Percentiles rank a stretch among this genome's conserved stretches.
phyloP scores from a whole-genome alignment of 2,329 filamentous ascomycete species.

The Akanthomyces uredinophilus region DNA sequence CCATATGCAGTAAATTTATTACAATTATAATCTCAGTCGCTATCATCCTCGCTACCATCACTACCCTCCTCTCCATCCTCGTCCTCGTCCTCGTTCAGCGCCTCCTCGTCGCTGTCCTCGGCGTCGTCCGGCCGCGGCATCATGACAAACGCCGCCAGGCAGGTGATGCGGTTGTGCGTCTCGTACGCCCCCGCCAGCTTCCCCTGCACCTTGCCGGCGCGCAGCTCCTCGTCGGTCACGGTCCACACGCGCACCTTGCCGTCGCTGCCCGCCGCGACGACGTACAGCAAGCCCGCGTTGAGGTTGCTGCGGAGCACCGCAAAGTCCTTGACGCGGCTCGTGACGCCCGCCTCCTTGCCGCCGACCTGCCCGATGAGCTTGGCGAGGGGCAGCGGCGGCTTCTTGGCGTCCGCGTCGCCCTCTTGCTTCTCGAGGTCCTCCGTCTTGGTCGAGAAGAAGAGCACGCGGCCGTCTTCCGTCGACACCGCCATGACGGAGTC shows the following conservation, averaged over 20 bases:
- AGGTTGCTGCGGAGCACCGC: constrained; percentile 49
- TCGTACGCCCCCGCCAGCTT: constrained; percentile 71
- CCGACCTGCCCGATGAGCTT: constrained; percentile 72
- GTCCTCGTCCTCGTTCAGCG: constrained; percentile 30
- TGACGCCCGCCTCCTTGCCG: constrained; percentile 62
- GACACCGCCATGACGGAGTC: constrained; percentile 64
- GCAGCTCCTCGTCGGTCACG: constrained; percentile 42
- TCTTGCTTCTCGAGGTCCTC: constrained; percentile 40
- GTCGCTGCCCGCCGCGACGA: constrained; percentile 78
- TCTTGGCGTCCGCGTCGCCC: constrained; percentile 32
- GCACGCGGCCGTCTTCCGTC: constrained; percentile 82
- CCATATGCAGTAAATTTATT: not conserved
- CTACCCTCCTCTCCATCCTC: constrained; percentile 33
- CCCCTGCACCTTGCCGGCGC: constrained; percentile 44
- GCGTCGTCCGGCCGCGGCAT: constrained; percentile 58
- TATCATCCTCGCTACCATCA: constrained; percentile 30
- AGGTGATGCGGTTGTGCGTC: constrained; percentile 85
- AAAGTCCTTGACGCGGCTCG: constrained; percentile 84
- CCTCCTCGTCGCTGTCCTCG: constrained; percentile 51
- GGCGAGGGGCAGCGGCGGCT: constrained; percentile 46
- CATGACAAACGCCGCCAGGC: constrained; percentile 82
- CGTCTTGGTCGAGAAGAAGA: constrained; percentile 71
- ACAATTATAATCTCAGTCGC: constrained; percentile 16
- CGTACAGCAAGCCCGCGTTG: constrained; percentile 40
- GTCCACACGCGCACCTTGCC: constrained; percentile 78